Base-by-base conservation (phyloP, 2,329 filamentous ascomycete genomes). In the Thielaviopsis musarum region DNA sequence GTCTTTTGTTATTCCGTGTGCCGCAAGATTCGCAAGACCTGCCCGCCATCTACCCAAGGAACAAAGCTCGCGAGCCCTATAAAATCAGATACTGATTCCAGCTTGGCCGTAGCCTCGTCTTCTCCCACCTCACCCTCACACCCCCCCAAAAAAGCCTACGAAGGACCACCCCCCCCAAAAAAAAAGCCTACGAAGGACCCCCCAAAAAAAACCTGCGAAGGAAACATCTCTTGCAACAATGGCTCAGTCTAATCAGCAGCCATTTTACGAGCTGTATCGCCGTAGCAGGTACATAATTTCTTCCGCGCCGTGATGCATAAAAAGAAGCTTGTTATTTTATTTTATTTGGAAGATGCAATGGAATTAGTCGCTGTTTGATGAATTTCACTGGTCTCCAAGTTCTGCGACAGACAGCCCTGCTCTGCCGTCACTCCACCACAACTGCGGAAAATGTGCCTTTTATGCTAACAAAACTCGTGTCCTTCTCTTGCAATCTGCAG, bases 191-290 rank as follows among this genome's bases (percentile, higher is more conserved):
- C 15, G 3, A 12, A 41, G 34, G 10, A 41, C 2, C 9, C 34
- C n/a, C n/a, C 34, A 41, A 41, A 41, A 41, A 3, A 41, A 41
- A 7, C n/a, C n/a, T 49, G n/a, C 41, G 55, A 57, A 34, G 41
- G 54, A n/a, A 54, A 52, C 34, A 28, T 48, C 55, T 48, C 30
- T 45, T 57, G 48, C 19, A 28, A 57, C 4, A 12, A 63, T 59
- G 55, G 57, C 57, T 22, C 57, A 61, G 52, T 57, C 57, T 55
- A 57, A 59, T 28, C 54, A 71, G 63, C 78, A 81, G 70, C 79
- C 79, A 38, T 84, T 80, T 77, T 98, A 97, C 74, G 93, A 98
- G 81, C 84, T 98, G 69, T 98, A 98, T 74, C 88, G 93, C 68
- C 86, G 91, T 76, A 95, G 90, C 83, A 97, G 91, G 93, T 97